Percentiles rank a stretch among this genome's conserved stretches.
Conservation (phyloP, 345 rosid genomes). For the Populus deltoides region DNA sequence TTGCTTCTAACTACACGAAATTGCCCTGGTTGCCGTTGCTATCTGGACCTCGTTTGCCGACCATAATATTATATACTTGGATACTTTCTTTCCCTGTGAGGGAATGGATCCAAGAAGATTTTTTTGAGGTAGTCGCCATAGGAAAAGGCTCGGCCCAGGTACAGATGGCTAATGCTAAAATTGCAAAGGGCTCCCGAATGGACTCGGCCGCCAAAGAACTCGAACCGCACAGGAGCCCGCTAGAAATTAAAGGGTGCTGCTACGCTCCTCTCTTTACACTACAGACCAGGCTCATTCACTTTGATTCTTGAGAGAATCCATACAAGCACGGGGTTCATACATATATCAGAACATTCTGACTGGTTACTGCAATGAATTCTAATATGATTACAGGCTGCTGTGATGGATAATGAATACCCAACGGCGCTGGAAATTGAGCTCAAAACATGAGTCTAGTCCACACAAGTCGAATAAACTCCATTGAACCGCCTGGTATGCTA, state of each 20-base stretch:
- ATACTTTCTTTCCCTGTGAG: too few relatives aligned
- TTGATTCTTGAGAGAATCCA: neutral
- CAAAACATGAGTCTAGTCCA: too few relatives aligned
- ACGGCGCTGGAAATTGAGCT: too few relatives aligned
- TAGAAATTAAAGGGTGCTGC: neutral
- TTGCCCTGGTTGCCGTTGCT: neutral
- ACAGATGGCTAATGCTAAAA: neutral
- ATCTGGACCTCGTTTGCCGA: neutral
- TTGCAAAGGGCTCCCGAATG: neutral
- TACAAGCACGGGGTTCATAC: neutral
- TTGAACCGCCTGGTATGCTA: too few relatives aligned
- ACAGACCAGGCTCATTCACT: neutral
- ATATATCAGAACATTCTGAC: too few relatives aligned
- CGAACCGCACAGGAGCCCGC: neutral
- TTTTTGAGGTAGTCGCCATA: neutral
- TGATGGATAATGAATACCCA: too few relatives aligned
- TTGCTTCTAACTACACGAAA: neutral
- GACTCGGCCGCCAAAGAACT: neutral
- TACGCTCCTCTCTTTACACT: neutral
- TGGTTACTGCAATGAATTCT: too few relatives aligned
- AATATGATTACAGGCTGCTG: too few relatives aligned
- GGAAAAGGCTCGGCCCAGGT: neutral
- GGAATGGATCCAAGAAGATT: neutral
- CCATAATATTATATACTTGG: neutral
- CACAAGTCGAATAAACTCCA: too few relatives aligned